Base-by-base conservation (phyloP, 176 grass and related monocot species). In the Oryza nivara region DNA sequence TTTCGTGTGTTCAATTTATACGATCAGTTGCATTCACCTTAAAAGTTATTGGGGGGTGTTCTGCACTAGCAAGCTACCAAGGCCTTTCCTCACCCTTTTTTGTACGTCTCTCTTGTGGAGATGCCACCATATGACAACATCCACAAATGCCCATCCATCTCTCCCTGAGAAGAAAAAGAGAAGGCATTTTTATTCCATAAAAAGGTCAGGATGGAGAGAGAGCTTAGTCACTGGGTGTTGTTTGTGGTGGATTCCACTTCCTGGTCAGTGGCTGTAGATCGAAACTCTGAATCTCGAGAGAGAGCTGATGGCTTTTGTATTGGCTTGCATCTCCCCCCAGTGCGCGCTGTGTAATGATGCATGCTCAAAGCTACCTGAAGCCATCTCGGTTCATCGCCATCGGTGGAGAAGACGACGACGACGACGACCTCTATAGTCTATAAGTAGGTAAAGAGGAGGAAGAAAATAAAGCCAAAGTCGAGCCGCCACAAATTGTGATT, bases 161-260 rank as follows among this genome's bases (percentile, higher is more conserved):
- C 38, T 48, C 12, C 38, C 11, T 12, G 47, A 80, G 9, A 41
- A 41, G 40, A 1, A 41, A 41, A 41, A 41, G 8, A 20, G 3
- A 48, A 71, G 22, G 0, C 52, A 1, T 34, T 26, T 67, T 41
- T 43, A 73, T 36, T 1, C 19, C 49, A 30, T 72, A 56, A 81
- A 81, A 60, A 81, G 22, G 49, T 20, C 4, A 16, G 23, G 38
- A 40, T 5, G 6, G 38, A 75, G 78, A 43, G 38, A 75, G 78
- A 43, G 23, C 17, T 41, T 38, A 35, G 20, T 54, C 66, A 7
- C 9, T 77, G 72, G 72, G 67, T 82, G 88, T 77, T 46, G 36
- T 47, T 85, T 17, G 56, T 0, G 73, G 4, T 73, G 83, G 83
- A 90, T 78, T 73, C 88, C 83, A 90, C 88, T 85, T 72, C 38